Base-by-base conservation (phyloP, 768 basidiomycete species). In the Phylloporus rhodoxanthus region DNA sequence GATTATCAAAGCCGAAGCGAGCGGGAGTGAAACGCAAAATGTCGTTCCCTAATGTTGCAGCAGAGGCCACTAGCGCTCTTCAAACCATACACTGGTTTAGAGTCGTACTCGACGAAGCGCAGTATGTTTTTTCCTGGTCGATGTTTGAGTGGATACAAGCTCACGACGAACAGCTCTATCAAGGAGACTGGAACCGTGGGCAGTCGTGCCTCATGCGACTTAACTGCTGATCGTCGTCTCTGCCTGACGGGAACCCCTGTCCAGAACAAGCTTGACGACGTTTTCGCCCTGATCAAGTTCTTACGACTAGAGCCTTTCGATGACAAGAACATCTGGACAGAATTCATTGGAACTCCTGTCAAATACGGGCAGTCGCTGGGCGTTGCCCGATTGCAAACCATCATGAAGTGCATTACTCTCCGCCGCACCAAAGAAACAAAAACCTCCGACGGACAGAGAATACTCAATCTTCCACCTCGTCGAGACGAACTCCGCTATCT, bases 221-320 rank as follows among this genome's bases (percentile, higher is more conserved):
- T 99, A 43, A 79, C 87, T 68, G 91, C 96, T 14, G 91, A 97
- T 63, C 84, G 96, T 45, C 84, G 96, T 14, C 74, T 97, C 37
- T 94, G 91, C 67, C 74, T 99, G 34, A 94, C 94, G n/a, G 96
- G 96, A 48, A 99, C 96, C 8, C 96, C 96, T 1, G 92, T 99
- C 32, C 96, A 99, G 72, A 99, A 99, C 76, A 96, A 95, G 69
- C 80, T 98, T 45, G 96, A 98, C 70, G 96, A 99, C 63, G 87
- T 99, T 43, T 98, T 87, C 68, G 96, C 96, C 5, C 75, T 99
- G 51, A 84, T 99, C 76, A 96, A 96, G 69, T 98, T 99, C 71
- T 71, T 99, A 47, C 86, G 93, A 19, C 68, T 98, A 59, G 78
- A 83, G 20, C 96, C 96, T 1, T 85, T 98, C 57, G 89, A 96